Conservation (phyloP, 306 rosid genomes). For the Carpinus viminea region DNA sequence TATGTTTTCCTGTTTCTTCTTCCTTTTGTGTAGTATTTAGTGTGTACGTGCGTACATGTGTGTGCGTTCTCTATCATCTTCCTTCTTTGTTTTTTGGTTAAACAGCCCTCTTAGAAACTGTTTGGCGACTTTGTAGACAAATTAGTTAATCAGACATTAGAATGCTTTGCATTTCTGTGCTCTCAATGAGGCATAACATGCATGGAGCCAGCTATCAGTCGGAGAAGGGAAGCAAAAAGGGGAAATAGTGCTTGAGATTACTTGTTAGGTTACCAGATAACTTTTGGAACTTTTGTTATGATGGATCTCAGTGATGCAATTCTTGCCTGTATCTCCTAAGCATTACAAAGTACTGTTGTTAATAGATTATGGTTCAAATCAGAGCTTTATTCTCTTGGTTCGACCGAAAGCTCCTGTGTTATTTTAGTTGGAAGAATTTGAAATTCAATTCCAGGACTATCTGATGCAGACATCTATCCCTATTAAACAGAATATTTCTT, state of each 20-base stretch:
- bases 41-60: background rate
- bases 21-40: background rate
- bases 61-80: background rate
- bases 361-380: constrained; percentile 10
- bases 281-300: constrained; percentile 3
- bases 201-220: background rate
- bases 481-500: constrained; percentile 44
- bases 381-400: constrained; percentile 8
- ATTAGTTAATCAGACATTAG: background rate
- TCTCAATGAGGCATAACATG: constrained; percentile 7
- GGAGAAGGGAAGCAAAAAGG: constrained; percentile 4
- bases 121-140: constrained; percentile 13
- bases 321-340: constrained; percentile 14
- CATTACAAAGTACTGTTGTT: constrained; percentile 5
- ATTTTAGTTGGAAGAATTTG: constrained; percentile 24
- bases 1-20: background rate
- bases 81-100: background rate
- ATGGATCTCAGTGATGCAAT: background rate
- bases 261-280: constrained; percentile 3
- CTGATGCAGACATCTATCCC: constrained; percentile 31
- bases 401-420: constrained; percentile 1
- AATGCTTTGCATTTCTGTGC: constrained; percentile 11
- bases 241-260: constrained; percentile 2
- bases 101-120: constrained; percentile 4
- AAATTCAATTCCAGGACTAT: constrained; percentile 24